Base-by-base conservation (phyloP, 345 rosid species). In the Citropsis articulata region DNA sequence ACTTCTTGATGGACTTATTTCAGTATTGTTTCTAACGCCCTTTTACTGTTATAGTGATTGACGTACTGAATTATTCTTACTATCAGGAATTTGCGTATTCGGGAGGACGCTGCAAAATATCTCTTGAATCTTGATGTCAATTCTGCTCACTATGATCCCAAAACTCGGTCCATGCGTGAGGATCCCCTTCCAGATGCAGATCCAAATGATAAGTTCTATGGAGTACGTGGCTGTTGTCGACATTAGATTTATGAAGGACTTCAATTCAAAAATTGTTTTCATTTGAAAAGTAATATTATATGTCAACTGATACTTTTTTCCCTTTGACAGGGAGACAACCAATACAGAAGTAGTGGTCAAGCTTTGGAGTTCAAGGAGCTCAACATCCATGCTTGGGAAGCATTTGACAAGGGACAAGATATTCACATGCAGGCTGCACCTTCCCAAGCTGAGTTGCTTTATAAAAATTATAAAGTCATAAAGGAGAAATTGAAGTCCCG, bases 151-250 rank as follows among this genome's bases (percentile, higher is more conserved):
- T 92, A 91, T 77, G 97, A 92, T 80, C 97, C 97, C 7, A 92
- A 92, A 82, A 89, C 94, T 16, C 87, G 97, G 13, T 89, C 94
- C 21, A 90, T 90, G 97, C 94, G 96, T 72, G 95, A 93, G 78
- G 97, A 93, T 84, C 97, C 95, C 38, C 93, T 91, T 80, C 97
- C 93, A 30, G 88, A 93, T 69, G 91, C 94, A 6, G 97, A 93
- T 86, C 94, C 95, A 13, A 88, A 91, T 71, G 95, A 93, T 77
- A 93, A 93, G 76, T 89, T 93, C 75, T 93, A 91, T 77, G 83
- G 3, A 53, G 93, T 85, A 70, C 82, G 88, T 85, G 22, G 7
- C 40, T 10, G 27, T 27, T 10, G 27, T 27, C 1, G n/a, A 75
- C 50, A 22, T 66, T 59, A 24, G 25, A 22, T 63, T 5, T 72